These are phyloP conservation scores for Suaeda aralocaspica DNA, from an alignment of 148 eudicot species.

Conservation along the genomic window DNA sequence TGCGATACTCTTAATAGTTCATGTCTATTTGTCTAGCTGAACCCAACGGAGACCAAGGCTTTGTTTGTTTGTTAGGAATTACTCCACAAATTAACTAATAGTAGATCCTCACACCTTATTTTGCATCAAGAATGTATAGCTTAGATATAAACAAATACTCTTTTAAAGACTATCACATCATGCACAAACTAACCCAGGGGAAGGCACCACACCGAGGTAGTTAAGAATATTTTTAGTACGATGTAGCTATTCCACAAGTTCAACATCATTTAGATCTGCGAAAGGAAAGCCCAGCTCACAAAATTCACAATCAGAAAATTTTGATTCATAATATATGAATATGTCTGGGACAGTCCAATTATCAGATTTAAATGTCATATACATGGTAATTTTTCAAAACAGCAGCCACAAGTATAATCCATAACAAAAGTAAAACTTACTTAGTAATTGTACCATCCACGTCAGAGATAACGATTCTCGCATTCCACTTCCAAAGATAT, in stretches of 20 bases:
- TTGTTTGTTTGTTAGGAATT: too few relatives aligned
- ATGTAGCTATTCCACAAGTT: not conserved
- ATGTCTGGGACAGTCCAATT: not conserved
- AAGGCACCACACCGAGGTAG: not conserved
- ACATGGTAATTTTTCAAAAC: not conserved
- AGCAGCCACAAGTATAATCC: not conserved
- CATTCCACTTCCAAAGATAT: constrained; percentile 98
- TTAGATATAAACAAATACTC: not conserved
- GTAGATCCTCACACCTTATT: not conserved
- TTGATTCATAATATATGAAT: not conserved
- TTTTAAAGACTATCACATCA: not conserved
- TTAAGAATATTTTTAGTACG: not conserved
- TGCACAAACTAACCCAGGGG: not conserved
- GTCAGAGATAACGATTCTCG: constrained; percentile 91
- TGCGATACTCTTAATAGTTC: too few relatives aligned
- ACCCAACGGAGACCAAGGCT: too few relatives aligned
- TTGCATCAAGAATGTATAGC: not conserved
- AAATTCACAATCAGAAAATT: not conserved
- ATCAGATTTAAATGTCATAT: not conserved
- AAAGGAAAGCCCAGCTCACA: not conserved
- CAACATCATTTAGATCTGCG: not conserved
- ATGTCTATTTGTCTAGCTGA: too few relatives aligned
- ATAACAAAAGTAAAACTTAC: constrained; percentile 40
- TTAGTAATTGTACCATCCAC: constrained; percentile 98
- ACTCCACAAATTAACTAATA: too few relatives aligned